Conservation (phyloP, 192 early-diverging fungal species). For the Coemansia sp. region DNA sequence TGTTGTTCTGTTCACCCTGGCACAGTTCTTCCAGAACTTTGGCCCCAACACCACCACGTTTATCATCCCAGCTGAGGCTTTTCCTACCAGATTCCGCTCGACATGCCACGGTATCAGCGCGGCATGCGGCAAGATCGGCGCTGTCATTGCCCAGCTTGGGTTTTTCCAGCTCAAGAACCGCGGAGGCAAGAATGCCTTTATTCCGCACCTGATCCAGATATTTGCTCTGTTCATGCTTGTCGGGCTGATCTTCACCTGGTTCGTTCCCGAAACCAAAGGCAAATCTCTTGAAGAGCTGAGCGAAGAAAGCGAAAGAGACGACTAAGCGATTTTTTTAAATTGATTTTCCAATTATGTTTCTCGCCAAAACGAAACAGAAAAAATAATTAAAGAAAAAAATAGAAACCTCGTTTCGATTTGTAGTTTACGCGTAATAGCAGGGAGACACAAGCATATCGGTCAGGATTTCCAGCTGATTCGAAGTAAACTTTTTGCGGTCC, state of each 20-base stretch:
- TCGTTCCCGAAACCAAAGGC: constrained; percentile 34
- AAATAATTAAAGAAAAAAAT: constrained; percentile 5
- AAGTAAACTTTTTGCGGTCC: constrained; percentile 73
- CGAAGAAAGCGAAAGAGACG: constrained; percentile 16
- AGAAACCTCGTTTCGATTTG: not conserved
- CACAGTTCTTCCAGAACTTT: constrained; percentile 89
- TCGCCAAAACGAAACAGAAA: not conserved
- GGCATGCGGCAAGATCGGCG: constrained; percentile 73
- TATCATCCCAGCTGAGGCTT: constrained; percentile 75
- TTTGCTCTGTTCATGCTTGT: constrained; percentile 69
- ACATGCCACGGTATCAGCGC: constrained; percentile 80
- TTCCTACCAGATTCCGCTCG: constrained; percentile 78
- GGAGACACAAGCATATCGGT: constrained; percentile 89
- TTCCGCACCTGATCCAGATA: constrained; percentile 64
- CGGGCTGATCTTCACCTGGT: constrained; percentile 54
- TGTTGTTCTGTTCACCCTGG: constrained; percentile 60
- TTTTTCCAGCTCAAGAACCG: constrained; percentile 69
- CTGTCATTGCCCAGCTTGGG: constrained; percentile 68
- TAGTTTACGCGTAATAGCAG: constrained; percentile 75
- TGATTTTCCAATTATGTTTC: not conserved
- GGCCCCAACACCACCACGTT: constrained; percentile 92
- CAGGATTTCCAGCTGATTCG: constrained; percentile 74
- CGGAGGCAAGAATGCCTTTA: constrained; percentile 61
- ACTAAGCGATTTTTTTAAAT: not conserved
- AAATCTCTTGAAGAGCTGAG: constrained; percentile 28